phyloP scores from a whole-genome alignment of 345 rosid species.

The Citrus trifoliata region DNA sequence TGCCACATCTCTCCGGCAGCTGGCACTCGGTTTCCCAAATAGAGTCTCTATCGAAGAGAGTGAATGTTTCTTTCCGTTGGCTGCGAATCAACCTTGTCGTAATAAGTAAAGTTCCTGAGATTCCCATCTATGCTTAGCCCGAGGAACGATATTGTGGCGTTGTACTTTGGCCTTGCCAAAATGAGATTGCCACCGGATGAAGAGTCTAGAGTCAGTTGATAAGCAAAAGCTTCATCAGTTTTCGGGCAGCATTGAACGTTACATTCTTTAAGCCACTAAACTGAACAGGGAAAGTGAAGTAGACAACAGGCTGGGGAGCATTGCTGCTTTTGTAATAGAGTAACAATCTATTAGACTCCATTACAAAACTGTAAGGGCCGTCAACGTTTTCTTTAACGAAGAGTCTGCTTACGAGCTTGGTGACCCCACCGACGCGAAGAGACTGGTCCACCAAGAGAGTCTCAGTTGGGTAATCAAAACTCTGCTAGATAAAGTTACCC shows the following conservation, averaged over 20 bases:
- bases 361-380: conserved; percentile 54
- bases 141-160: too few species aligned
- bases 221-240: too few species aligned
- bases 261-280: background rate
- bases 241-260: conserved; percentile 12
- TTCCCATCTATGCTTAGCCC: too few species aligned
- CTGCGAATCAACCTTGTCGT: too few species aligned
- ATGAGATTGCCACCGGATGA: too few species aligned
- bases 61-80: too few species aligned
- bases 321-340: conserved; percentile 32
- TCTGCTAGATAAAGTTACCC: conserved; percentile 51
- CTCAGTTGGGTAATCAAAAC: conserved; percentile 52
- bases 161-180: too few species aligned
- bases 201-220: too few species aligned
- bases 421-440: conserved; percentile 13
- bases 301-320: conserved; percentile 26
- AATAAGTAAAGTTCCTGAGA: too few species aligned
- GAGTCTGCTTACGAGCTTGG: conserved; percentile 52
- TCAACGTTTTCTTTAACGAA: conserved; percentile 26
- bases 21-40: too few species aligned
- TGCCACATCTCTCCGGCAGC: too few species aligned
- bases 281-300: conserved; percentile 15
- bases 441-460: conserved; percentile 49
- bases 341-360: conserved; percentile 36
- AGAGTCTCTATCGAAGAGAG: too few species aligned